phyloP scores from a whole-genome alignment of 768 basidiomycete genomes.

The Boletus eberwhitei region DNA sequence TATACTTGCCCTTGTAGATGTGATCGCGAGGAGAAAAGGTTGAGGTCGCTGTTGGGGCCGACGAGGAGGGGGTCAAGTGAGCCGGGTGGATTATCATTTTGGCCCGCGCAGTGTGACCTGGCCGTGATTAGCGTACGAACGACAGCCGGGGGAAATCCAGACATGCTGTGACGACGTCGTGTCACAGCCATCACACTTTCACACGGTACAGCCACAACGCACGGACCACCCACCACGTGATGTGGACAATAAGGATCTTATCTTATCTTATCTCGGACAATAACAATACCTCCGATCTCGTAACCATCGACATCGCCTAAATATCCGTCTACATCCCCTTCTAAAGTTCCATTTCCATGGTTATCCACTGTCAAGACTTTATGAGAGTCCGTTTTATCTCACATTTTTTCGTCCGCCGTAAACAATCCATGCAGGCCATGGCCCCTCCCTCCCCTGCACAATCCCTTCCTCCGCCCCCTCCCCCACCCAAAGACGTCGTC shows the following conservation, averaged over 20 bases:
- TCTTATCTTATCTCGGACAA: conserved; percentile 25
- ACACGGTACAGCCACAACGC: conserved; percentile 24
- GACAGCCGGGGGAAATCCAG: conserved; percentile 36
- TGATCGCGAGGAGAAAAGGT: conserved; percentile 18
- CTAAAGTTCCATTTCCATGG: conserved; percentile 4
- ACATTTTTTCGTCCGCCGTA: conserved; percentile 13
- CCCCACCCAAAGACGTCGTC: conserved; percentile 22
- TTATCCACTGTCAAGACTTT: conserved; percentile 7
- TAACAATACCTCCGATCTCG: neutral
- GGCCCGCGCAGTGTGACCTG: conserved; percentile 36
- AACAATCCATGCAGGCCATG: conserved; percentile 9
- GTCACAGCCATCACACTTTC: conserved; percentile 28
- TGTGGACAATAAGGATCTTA: neutral
- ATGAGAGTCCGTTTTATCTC: conserved; percentile 13
- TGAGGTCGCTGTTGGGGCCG: conserved; percentile 16
- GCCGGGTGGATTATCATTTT: conserved; percentile 30
- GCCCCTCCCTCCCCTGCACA: neutral
- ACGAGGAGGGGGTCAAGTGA: conserved; percentile 11
- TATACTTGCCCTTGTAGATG: conserved; percentile 56
- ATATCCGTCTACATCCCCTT: neutral
- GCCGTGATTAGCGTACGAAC: conserved; percentile 36
- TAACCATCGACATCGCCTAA: conserved; percentile 4
- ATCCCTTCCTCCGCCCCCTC: conserved; percentile 16
- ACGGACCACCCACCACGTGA: conserved; percentile 24
- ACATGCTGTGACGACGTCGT: conserved; percentile 29